Base-by-base conservation (phyloP, 352 stramenopile species). In the Globisporangium carolinianum region DNA sequence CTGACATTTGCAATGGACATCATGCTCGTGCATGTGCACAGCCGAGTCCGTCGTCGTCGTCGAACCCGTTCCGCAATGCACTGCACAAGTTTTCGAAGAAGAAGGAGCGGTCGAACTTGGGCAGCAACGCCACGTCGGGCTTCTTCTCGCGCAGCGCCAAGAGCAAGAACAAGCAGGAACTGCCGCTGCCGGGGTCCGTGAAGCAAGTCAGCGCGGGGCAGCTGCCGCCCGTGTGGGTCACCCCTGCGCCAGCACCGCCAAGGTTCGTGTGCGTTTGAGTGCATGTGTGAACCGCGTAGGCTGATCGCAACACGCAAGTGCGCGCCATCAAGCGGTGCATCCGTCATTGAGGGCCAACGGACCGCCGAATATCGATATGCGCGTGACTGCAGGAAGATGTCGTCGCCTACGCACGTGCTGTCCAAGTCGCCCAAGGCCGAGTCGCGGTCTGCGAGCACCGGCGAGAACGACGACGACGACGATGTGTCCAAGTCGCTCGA, bases 1-100 rank as follows among this genome's bases (percentile, higher is more conserved):
- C 18, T 24, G 18, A 24, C 18, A 24, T 24, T 24, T 24, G 18
- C 18, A 24, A 24, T 24, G 18, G 18, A 24, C 18, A 24, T 24
- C 18, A 24, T 1, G 18, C 18, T 24, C 18, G 18, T 24, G 0
- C 18, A 9, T 54, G 8, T 43, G 15, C 7, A 43, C 56, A 80
- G 67, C 42, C 68, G 38, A 73, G 58, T 39, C 52, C 64, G 37
- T 72, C 66, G 38, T 63, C 62, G 35, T 83, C 76, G 42, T 83
- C 76, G 9, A 91, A 89, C 57, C 75, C 76, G 45, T 91, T 93
- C 56, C 82, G 82, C 57, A 86, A 76, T 55, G 83, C 79, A 48
- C 66, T 93, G 53, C 79, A 93, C 68, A 93, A 93, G 54, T 88
- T 93, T 50, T 55, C 64, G n/a, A 75, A 86, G 57, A 93, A 91